These are phyloP conservation scores for Panaeolus papilionaceus DNA, from an alignment of 768 basidiomycete species.

Conservation along the genomic window DNA sequence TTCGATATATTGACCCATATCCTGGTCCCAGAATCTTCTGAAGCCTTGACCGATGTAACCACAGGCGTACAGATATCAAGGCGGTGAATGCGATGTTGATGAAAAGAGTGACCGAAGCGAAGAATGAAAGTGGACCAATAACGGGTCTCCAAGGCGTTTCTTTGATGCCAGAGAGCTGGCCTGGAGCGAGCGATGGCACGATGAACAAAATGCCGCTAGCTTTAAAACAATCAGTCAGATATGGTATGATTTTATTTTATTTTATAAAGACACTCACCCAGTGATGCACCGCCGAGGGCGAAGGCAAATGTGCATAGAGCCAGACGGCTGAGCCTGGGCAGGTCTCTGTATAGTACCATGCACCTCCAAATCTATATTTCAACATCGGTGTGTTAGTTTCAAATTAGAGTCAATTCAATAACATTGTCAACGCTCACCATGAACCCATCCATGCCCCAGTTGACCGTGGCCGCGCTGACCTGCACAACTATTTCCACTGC, in stretches of 20 bases:
- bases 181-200: neutral
- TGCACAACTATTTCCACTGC: neutral
- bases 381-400: too few relatives aligned
- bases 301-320: neutral
- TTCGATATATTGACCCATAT: slow-evolving; percentile 2
- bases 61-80: neutral
- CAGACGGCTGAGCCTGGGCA: neutral
- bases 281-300: neutral
- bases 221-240: neutral
- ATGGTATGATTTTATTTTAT: too few relatives aligned
- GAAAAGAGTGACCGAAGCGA: slow-evolving; percentile 1
- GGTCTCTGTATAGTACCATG: slow-evolving; percentile 5
- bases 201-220: slow-evolving; percentile 1
- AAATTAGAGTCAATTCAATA: neutral
- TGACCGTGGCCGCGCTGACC: neutral
- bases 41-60: neutral
- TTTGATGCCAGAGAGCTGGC: neutral
- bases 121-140: neutral
- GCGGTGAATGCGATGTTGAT: neutral
- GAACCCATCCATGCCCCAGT: slow-evolving; percentile 6
- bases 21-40: neutral
- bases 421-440: neutral
- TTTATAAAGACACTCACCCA: neutral
- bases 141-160: neutral
- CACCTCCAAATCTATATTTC: slow-evolving; percentile 1